These are phyloP conservation scores for Apiosordaria backusii DNA, from an alignment of 495 filamentous ascomycete genomes.

Conservation along the genomic window DNA sequence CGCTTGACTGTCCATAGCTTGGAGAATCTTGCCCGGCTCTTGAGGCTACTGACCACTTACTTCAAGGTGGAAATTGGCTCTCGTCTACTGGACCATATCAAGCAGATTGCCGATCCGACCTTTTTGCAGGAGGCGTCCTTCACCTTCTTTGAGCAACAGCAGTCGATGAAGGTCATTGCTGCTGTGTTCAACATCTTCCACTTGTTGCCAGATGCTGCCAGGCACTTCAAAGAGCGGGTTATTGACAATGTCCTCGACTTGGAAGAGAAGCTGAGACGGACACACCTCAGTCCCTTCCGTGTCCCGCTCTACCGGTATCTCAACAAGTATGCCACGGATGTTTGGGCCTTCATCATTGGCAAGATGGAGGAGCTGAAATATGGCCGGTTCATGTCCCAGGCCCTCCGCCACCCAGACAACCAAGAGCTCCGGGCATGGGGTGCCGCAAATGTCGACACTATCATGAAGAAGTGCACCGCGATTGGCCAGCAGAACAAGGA, in stretches of 20 bases:
- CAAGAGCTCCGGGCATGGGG: conserved; percentile 70
- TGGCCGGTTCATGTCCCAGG: conserved; percentile 91
- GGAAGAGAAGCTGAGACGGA: conserved; percentile 80
- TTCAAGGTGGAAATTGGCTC: conserved; percentile 99
- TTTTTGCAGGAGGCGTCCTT: conserved; percentile 88
- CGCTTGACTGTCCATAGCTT: conserved; percentile 84
- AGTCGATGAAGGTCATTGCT: conserved; percentile 85
- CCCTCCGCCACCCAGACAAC: conserved; percentile 74
- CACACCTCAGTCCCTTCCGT: conserved; percentile 89
- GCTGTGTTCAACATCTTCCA: conserved; percentile 97
- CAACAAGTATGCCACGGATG: conserved; percentile 85
- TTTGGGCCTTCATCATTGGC: conserved; percentile 71
- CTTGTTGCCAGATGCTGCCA: conserved; percentile 81
- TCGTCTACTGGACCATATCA: conserved; percentile 86
- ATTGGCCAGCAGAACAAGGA: conserved; percentile 59
- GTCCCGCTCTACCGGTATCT: conserved; percentile 91
- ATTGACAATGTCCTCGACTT: conserved; percentile 86
- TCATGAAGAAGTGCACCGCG: conserved; percentile 62
- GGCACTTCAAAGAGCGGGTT: conserved; percentile 82
- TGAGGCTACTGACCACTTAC: conserved; percentile 91
- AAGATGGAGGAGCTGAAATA: conserved; percentile 78
- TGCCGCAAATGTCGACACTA: conserved; percentile 64
- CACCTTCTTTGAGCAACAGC: conserved; percentile 86
- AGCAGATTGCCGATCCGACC: conserved; percentile 75
- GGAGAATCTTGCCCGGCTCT: conserved; percentile 82